Base-by-base conservation (phyloP, 2,329 filamentous ascomycete species). In the Trichoderma sp. region DNA sequence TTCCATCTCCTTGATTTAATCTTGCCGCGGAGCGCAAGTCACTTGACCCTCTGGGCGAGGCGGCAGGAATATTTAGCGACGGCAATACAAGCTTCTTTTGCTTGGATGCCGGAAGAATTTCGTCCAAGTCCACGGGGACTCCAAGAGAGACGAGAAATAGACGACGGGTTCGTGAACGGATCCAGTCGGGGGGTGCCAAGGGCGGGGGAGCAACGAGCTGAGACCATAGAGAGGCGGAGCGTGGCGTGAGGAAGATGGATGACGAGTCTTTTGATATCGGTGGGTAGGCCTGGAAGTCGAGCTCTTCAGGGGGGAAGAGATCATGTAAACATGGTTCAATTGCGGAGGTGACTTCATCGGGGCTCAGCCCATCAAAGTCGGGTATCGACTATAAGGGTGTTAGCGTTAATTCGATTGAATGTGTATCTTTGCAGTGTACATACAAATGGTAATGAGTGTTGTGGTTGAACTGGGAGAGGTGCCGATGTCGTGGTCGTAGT, bases 71-170 rank as follows among this genome's bases (percentile, higher is more conserved):
- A 37, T 93, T 96, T 21, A 96, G 90, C 6, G 94, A 97, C 0
- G 96, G 96, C 1, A 99, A 86, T 5, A 99, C 87, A 21, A 99
- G 89, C 78, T 98, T 98, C 86, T 98, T 98, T 79, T 99, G 96
- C 80, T 98, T 98, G 14, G 93, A 97, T 0, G 95, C 94, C 0
- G 96, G 96, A 8, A 99, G 87, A 68, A 99, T 98, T 82, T 99
- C 96, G 80, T 99, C 96, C 0, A 99, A 86, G 76, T 99, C 96
- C 56, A 99, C 93, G 1, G 96, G 96, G 0, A 99, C 96, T 21
- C 96, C 96, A 0, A 99, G 88, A 1, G 94, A 97, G 66, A 99
- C 94, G 53, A 99, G 89, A 79, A 99, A 99, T 31, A 99, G 88
- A 33, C 96, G 92, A 65, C 96, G 90, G 74, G 97, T 99, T 63